Evolutionary conservation across 1,284 basidiomycete genomes (phyloP).

Genomic region (Singerocomus inundabilis): DNA sequence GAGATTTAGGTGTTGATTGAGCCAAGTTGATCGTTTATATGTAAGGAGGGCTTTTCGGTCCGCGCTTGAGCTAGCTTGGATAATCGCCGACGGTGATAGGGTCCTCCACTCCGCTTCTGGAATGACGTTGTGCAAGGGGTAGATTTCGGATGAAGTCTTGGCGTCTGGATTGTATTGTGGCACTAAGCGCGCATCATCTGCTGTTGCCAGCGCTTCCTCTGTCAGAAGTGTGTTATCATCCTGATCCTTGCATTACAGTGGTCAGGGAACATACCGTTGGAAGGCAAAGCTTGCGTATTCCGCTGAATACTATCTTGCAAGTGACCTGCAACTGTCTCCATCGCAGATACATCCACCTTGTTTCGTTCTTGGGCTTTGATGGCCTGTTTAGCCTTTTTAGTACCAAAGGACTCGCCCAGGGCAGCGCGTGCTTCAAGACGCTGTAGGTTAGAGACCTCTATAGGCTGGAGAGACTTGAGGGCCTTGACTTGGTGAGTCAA

Average conservation of each 20-base stretch:
- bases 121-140: slow-evolving; percentile 74
- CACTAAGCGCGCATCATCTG: slow-evolving; percentile 67
- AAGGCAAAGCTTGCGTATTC: slow-evolving; percentile 65
- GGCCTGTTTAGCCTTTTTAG: slow-evolving; percentile 85
- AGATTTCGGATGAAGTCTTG: slow-evolving; percentile 66
- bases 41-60: slow-evolving; percentile 61
- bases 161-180: slow-evolving; percentile 72
- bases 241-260: neutral
- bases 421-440: slow-evolving; percentile 66
- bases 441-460: slow-evolving; percentile 49
- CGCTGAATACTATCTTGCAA: slow-evolving; percentile 79
- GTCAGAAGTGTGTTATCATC: slow-evolving; percentile 1
- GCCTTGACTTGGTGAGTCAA: slow-evolving; percentile 80
- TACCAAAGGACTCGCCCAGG: slow-evolving; percentile 91
- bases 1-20: slow-evolving; percentile 56
- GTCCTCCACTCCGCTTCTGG: slow-evolving; percentile 75
- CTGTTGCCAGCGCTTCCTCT: slow-evolving; percentile 65
- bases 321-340: slow-evolving; percentile 77
- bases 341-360: slow-evolving; percentile 81
- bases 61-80: slow-evolving; percentile 46
- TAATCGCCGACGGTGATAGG: slow-evolving; percentile 52
- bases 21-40: slow-evolving; percentile 63
- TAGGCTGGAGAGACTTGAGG: slow-evolving; percentile 65
- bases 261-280: slow-evolving; percentile 49
- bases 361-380: slow-evolving; percentile 85